Percentiles rank a stretch among this genome's conserved stretches.
phyloP scores from a whole-genome alignment of 805 yeast species.

The Lipomyces yamanashiensis region DNA sequence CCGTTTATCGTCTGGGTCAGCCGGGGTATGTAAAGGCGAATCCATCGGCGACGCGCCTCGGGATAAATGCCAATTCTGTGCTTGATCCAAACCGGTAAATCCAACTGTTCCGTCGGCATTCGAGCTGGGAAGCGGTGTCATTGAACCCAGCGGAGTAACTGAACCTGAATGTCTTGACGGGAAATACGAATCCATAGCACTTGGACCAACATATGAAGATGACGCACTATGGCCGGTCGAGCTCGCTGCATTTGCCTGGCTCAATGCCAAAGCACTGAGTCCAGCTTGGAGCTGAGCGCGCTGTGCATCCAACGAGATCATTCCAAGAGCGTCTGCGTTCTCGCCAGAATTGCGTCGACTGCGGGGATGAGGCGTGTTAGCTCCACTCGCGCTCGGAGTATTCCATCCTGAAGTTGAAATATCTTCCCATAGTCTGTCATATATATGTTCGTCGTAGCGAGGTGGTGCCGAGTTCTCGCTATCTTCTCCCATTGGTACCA shows the following conservation, averaged over 20 bases:
- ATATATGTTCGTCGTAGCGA: constrained; percentile 76
- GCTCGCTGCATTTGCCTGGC: constrained; percentile 22
- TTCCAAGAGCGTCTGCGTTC: constrained; percentile 37
- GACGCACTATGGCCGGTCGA: constrained; percentile 5
- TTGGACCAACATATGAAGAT: neutral
- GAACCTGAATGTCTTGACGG: constrained; percentile 33
- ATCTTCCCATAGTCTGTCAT: constrained; percentile 78
- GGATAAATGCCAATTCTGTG: constrained; percentile 57
- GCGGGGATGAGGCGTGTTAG: constrained; percentile 47
- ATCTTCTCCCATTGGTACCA: constrained; percentile 16
- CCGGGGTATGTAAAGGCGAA: constrained; percentile 12
- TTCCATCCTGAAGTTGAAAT: constrained; percentile 49
- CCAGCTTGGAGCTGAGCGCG: constrained; percentile 49
- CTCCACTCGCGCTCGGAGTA: constrained; percentile 48
- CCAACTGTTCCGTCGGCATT: constrained; percentile 35
- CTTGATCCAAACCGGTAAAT: constrained; percentile 49
- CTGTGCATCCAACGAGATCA: constrained; percentile 43
- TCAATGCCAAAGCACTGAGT: constrained; percentile 46
- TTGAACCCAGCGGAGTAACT: constrained; percentile 29
- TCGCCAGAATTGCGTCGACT: constrained; percentile 46
- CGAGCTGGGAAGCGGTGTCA: constrained; percentile 31
- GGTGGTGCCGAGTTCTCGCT: constrained; percentile 71
- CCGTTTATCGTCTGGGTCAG: constrained; percentile 27
- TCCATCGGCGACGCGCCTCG: constrained; percentile 28
- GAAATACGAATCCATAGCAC: constrained; percentile 30